A percentile compares a stretch with the other conserved stretches of the same genome.
These are phyloP conservation scores for Fraxinus nigra DNA, from an alignment of 305 asterid genomes.

Conservation along the genomic window DNA sequence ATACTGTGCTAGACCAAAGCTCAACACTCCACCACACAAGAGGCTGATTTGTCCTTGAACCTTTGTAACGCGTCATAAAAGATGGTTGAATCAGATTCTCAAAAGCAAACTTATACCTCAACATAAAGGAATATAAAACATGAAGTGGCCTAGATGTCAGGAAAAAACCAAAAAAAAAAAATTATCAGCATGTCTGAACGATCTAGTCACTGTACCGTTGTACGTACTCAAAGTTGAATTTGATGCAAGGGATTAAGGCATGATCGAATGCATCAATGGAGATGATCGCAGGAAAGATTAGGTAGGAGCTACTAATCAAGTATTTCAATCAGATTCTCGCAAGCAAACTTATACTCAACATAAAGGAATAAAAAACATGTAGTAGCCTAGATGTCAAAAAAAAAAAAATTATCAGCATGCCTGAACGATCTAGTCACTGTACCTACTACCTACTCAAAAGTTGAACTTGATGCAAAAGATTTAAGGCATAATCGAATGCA, in stretches of 20 bases:
- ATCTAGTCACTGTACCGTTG: neutral
- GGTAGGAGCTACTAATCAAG: neutral
- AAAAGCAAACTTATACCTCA: neutral
- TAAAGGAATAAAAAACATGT: neutral
- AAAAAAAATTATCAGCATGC: neutral
- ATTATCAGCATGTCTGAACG: neutral
- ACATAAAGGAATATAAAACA: neutral
- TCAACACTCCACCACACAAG: constrained; percentile 65
- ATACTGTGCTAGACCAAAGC: constrained; percentile 91
- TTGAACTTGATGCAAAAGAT: neutral
- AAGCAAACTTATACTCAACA: neutral
- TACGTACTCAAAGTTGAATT: neutral
- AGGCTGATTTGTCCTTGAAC: constrained; percentile 99
- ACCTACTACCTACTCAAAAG: neutral
- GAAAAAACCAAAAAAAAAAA: neutral
- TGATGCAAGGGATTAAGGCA: neutral
- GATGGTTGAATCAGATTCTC: constrained; percentile 22
- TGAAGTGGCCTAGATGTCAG: constrained; percentile 6
- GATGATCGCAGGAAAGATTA: neutral
- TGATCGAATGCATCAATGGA: neutral
- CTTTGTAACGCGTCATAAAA: constrained; percentile 38
- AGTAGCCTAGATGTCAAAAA: neutral
- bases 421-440: neutral
- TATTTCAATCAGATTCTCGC: constrained; percentile 18
- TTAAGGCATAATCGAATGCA: neutral